Percentiles rank a stretch among this genome's conserved stretches.
These are phyloP conservation scores for Xylariaceae sp. DNA, from an alignment of 2,329 filamentous ascomycete genomes.

Conservation along the genomic window DNA sequence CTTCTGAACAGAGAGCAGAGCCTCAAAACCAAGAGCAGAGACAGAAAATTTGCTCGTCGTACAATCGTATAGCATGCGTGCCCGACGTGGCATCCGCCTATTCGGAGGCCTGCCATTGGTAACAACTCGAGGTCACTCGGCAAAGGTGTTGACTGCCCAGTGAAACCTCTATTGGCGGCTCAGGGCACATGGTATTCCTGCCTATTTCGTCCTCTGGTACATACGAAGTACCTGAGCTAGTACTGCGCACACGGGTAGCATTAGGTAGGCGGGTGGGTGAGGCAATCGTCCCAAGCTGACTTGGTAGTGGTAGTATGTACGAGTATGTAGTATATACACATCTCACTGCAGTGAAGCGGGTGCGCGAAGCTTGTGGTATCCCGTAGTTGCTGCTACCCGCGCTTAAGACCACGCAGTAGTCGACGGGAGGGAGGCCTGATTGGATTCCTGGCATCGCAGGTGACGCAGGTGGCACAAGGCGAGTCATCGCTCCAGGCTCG, in stretches of 20 bases:
- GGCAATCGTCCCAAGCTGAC: too few species aligned
- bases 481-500: not conserved
- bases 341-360: not conserved
- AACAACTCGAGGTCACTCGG: not conserved
- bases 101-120: not conserved
- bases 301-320: too few species aligned
- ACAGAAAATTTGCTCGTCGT: not conserved
- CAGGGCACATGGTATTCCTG: not conserved
- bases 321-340: not conserved
- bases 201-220: not conserved
- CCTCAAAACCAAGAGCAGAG: slow-evolving; percentile 3
- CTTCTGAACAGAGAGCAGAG: slow-evolving; percentile 10
- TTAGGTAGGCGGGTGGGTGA: not conserved
- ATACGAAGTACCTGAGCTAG: not conserved
- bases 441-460: slow-evolving; percentile 4
- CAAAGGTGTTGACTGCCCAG: not conserved
- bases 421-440: not conserved
- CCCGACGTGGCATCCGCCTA: slow-evolving; percentile 7
- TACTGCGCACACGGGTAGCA: too few species aligned
- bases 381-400: slow-evolving; percentile 6
- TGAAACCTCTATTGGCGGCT: not conserved
- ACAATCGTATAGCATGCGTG: not conserved
- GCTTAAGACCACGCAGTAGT: slow-evolving; percentile 6
- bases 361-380: not conserved
- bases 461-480: slow-evolving; percentile 14